Evolutionary conservation across 169 alveolate species (phyloP).

Genomic region (Toxoplasma gondii): DNA sequence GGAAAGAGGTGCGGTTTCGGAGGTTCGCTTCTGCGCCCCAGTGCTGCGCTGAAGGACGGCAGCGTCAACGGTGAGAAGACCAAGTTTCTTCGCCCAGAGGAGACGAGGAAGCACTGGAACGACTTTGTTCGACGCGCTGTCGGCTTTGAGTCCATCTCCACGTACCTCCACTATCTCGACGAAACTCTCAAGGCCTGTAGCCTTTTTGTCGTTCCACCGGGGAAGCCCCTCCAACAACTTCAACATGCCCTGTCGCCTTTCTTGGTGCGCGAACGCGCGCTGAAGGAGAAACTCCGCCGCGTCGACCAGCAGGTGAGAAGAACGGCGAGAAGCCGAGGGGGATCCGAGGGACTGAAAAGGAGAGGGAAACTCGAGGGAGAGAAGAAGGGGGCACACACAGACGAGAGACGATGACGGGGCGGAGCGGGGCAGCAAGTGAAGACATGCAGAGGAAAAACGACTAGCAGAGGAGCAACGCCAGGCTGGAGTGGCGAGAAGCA

Average conservation of each 20-base stretch:
- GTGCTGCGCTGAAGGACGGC: no score
- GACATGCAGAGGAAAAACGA: no score
- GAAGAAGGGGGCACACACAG: background rate
- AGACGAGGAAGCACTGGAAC: background rate
- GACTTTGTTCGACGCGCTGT: constrained; percentile 2
- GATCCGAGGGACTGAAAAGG: background rate
- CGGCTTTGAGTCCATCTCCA: background rate
- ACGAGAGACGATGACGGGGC: background rate
- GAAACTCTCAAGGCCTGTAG: background rate
- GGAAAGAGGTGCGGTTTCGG: background rate
- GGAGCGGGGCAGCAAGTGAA: no score
- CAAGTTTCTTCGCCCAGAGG: background rate
- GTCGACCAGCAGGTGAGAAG: constrained; percentile 28
- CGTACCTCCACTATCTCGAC: constrained; percentile 15
- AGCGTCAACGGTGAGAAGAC: background rate
- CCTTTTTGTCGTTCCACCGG: constrained; percentile 36
- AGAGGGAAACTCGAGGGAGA: background rate
- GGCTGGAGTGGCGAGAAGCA: no score
- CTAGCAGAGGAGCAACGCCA: no score
- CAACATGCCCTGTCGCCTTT: constrained; percentile 51
- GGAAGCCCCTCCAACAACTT: constrained; percentile 28
- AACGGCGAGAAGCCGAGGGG: no score
- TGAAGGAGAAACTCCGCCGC: constrained; percentile 33
- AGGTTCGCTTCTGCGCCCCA: no score
- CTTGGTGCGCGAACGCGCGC: constrained; percentile 38